Base-by-base conservation (phyloP, 768 basidiomycete genomes). In the Boletus vinaceobasis region DNA sequence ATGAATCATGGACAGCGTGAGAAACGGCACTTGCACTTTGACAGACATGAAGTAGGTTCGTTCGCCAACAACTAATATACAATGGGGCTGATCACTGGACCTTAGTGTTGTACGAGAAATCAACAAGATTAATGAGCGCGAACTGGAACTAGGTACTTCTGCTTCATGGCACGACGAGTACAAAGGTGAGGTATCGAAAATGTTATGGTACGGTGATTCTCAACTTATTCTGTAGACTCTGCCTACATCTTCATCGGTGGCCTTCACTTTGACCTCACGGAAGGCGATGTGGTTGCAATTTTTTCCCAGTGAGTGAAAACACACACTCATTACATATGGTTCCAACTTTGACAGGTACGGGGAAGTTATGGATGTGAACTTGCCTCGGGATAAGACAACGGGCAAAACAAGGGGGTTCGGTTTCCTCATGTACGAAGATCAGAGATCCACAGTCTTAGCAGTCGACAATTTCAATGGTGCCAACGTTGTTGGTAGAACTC, bases 381-480 rank as follows among this genome's bases (percentile, higher is more conserved):
- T 99, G 72, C 95, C 97, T 29, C 82, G 95, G 46, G 93, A 97
- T 75, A 95, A 94, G 67, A 79, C 87, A 51, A 96, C 96, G 0
- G 93, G 93, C 26, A 95, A 96, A 67, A 78, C 87, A 0, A 85
- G 76, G 65, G 97, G 97, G 2, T 99, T 98, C 69, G 95, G 84
- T 9, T 99, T 98, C 76, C 77, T 98, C 59, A 98, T 98, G 97
- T 99, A 98, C 71, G 93, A 96, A 73, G 94, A 99, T 71, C 97
- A 99, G 74, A 83, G 93, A 45, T 96, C 93, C 56, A 99, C 97
- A 7, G 71, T 98, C 48, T 79, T 99, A 46, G 97, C 97, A 9
- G 96, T 99, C 58, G 97, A 99, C 75, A 99, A 99, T 75, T 85
- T 99, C 72, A 98, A 97, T 65, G 97, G 97, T 39, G 91, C 94